Conservation (phyloP, 164 flowering plant species). For the Taxillus chinensis region DNA sequence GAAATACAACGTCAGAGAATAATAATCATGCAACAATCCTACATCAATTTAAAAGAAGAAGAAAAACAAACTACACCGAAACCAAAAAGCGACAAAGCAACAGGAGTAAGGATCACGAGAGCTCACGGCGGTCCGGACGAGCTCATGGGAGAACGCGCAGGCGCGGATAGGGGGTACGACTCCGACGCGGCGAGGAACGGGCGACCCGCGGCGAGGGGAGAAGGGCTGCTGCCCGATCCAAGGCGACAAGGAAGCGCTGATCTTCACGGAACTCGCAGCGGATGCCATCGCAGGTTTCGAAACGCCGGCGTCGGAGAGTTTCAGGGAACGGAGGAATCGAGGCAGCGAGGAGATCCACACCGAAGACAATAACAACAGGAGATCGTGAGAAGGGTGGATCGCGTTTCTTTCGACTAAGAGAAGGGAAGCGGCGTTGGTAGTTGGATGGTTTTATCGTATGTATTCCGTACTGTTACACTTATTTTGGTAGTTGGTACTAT, state of each 20-base stretch:
- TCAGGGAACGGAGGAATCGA: background rate
- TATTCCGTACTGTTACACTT: no score
- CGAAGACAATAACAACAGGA: no score
- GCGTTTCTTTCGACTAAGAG: no score
- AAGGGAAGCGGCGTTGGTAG: no score
- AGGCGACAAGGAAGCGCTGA: slow-evolving; percentile 48
- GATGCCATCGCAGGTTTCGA: slow-evolving; percentile 39
- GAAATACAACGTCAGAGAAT: no score
- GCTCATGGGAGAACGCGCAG: slow-evolving; percentile 66
- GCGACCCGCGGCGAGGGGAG: slow-evolving; percentile 32
- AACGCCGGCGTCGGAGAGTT: background rate
- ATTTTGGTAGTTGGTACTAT: no score
- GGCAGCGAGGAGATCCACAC: no score
- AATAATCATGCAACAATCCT: no score
- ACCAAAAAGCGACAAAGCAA: background rate
- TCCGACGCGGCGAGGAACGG: slow-evolving; percentile 34
- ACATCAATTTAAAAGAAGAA: no score
- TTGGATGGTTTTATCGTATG: no score
- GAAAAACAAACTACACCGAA: background rate
- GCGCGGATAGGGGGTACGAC: slow-evolving; percentile 51
- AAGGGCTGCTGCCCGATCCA: slow-evolving; percentile 62
- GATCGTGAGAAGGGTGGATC: no score
- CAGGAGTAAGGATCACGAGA: background rate
- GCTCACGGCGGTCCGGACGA: slow-evolving; percentile 71
- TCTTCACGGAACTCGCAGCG: slow-evolving; percentile 37